Percentiles rank a stretch among this genome's conserved stretches.
Evolutionary conservation across 148 eudicot genomes (phyloP).

Genomic region (Beta vulgaris): DNA sequence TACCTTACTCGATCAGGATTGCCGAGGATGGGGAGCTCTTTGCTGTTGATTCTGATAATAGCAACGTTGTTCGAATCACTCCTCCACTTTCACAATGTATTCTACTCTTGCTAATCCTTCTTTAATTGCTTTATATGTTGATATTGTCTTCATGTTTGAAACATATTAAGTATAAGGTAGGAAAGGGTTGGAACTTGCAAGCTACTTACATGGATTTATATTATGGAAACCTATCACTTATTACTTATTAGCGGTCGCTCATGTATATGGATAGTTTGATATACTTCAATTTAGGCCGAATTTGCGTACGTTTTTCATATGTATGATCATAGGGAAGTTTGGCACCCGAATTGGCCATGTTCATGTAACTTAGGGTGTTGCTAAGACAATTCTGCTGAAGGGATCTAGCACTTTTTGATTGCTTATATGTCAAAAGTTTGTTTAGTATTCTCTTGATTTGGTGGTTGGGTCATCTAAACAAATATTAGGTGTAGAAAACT

Average conservation of each 20-base stretch:
- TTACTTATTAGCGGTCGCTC: too few relatives aligned
- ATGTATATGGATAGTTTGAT: too few relatives aligned
- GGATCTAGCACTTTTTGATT: neutral
- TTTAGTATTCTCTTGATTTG: neutral
- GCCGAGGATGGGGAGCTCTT: slow-evolving; percentile 91
- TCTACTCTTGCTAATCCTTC: slow-evolving; percentile 10
- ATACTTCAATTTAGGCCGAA: too few relatives aligned
- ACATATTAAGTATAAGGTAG: neutral
- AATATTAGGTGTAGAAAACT: neutral
- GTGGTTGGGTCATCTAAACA: neutral
- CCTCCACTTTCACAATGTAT: slow-evolving; percentile 95
- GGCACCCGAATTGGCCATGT: neutral
- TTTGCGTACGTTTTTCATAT: too few relatives aligned
- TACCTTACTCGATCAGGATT: slow-evolving; percentile 74
- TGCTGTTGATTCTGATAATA: slow-evolving; percentile 85
- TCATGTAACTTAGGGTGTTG: neutral
- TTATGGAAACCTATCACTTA: too few relatives aligned
- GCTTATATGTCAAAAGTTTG: neutral
- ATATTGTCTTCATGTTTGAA: slow-evolving; percentile 10
- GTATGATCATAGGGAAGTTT: neutral
- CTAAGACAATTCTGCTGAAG: neutral
- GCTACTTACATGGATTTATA: too few relatives aligned
- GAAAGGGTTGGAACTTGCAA: neutral
- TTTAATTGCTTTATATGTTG: neutral
- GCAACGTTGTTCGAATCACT: slow-evolving; percentile 85